These are phyloP conservation scores for Helotiales sp. DNA, from an alignment of 2,329 filamentous ascomycete species.

Conservation along the genomic window DNA sequence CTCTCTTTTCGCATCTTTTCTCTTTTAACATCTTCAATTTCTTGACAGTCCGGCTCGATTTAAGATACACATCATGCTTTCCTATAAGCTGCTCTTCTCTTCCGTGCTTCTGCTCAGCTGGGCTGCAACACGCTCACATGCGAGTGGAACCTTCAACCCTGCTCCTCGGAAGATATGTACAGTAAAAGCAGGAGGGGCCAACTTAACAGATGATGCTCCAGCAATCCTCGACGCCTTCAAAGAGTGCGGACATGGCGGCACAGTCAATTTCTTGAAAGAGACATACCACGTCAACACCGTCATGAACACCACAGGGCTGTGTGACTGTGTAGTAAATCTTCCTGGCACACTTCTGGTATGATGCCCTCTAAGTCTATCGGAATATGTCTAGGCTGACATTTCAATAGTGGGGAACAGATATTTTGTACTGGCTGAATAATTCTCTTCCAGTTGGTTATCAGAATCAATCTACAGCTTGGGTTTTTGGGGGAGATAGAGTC, in stretches of 20 bases:
- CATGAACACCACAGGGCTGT: conserved; percentile 51
- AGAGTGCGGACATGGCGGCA: conserved; percentile 48
- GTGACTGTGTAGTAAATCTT: conserved; percentile 53
- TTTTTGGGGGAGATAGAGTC: conserved; percentile 59
- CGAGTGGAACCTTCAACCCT: not conserved
- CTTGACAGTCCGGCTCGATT: not conserved
- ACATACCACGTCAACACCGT: conserved; percentile 52
- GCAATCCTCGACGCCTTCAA: conserved; percentile 50
- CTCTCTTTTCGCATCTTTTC: not conserved
- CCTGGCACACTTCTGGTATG: conserved; percentile 55
- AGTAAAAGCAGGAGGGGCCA: conserved; percentile 20
- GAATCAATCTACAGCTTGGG: conserved; percentile 60
- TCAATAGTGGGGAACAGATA: conserved; percentile 50
- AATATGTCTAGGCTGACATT: conserved; percentile 29
- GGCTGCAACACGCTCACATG: not conserved
- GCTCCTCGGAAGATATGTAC: conserved; percentile 11
- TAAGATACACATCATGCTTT: not conserved
- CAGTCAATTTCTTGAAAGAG: conserved; percentile 48
- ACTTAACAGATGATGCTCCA: conserved; percentile 47
- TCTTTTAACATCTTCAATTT: not conserved
- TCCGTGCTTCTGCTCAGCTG: not conserved
- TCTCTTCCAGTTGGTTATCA: conserved; percentile 59
- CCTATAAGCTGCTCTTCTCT: not conserved
- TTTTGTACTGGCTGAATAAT: conserved; percentile 57
- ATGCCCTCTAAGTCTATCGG: conserved; percentile 29